A percentile compares a stretch with the other conserved stretches of the same genome.
phyloP scores from a whole-genome alignment of 73 alveolate species.

The Paraurostyla sp. region DNA sequence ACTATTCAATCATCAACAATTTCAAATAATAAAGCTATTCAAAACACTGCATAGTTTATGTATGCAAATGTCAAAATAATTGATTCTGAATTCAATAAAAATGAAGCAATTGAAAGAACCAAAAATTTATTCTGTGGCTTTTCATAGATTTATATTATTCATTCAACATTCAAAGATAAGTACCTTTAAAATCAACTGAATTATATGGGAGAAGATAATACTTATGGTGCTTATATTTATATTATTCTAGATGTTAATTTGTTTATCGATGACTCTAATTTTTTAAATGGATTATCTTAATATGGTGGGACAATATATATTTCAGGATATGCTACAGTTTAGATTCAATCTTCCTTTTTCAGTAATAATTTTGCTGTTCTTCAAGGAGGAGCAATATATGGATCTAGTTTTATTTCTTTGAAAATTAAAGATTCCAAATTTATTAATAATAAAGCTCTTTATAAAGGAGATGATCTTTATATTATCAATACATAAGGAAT shows the following conservation, averaged over 20 bases:
- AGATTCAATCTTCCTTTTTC: not conserved
- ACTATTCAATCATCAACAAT: not conserved
- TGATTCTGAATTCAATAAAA: not conserved
- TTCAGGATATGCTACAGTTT: conserved; percentile 12
- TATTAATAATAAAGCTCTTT: too few relatives aligned
- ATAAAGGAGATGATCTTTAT: too few relatives aligned
- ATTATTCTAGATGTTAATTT: not conserved
- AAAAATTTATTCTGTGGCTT: not conserved
- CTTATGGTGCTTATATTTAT: conserved; percentile 2
- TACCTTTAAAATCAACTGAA: not conserved
- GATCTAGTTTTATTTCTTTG: not conserved
- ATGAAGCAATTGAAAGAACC: not conserved
- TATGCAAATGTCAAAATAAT: not conserved
- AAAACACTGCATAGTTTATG: not conserved
- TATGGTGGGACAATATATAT: conserved; percentile 51
- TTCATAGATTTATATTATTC: not conserved
- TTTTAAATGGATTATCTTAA: conserved; percentile 11
- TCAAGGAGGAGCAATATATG: conserved; percentile 51
- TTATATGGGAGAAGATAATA: not conserved
- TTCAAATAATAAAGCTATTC: not conserved
- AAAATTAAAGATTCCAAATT: not conserved
- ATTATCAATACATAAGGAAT: too few relatives aligned
- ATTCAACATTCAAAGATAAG: not conserved
- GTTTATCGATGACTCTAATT: not conserved
- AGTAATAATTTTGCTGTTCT: not conserved